phyloP scores from a whole-genome alignment of 2,329 filamentous ascomycete species.

The Metarhizium rileyi region DNA sequence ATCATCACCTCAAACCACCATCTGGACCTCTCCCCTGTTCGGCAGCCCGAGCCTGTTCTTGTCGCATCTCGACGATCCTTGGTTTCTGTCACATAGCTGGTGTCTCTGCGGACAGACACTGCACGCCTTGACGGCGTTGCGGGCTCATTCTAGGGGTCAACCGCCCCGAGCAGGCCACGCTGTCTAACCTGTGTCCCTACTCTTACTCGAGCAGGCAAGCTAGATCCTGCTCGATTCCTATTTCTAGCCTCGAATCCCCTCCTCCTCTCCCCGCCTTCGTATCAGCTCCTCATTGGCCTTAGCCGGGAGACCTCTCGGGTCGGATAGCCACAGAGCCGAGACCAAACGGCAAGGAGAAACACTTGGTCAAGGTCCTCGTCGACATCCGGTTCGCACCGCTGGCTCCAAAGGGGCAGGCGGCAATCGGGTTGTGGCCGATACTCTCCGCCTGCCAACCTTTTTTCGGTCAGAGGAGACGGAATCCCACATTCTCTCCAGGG shows the following conservation, averaged over 20 bases:
- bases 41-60: slow-evolving; percentile 1
- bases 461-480: background rate
- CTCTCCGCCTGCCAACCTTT: background rate
- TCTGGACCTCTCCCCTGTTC: background rate
- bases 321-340: slow-evolving; percentile 4
- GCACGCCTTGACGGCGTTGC: background rate
- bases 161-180: slow-evolving; percentile 16
- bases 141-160: background rate
- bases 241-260: background rate
- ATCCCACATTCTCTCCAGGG: no score
- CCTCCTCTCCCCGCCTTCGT: background rate
- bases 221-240: no score
- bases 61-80: slow-evolving; percentile 3
- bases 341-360: background rate
- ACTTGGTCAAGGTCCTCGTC: background rate
- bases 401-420: background rate
- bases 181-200: no score
- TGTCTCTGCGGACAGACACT: slow-evolving; percentile 3
- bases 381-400: background rate
- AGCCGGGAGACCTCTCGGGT: background rate
- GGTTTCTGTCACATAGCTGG: slow-evolving; percentile 4
- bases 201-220: no score
- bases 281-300: background rate
- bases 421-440: background rate
- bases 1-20: background rate